A percentile compares a stretch with the other conserved stretches of the same genome.
Conservation (phyloP, 177 flowering plant species). For the Tripterygium wilfordii region DNA sequence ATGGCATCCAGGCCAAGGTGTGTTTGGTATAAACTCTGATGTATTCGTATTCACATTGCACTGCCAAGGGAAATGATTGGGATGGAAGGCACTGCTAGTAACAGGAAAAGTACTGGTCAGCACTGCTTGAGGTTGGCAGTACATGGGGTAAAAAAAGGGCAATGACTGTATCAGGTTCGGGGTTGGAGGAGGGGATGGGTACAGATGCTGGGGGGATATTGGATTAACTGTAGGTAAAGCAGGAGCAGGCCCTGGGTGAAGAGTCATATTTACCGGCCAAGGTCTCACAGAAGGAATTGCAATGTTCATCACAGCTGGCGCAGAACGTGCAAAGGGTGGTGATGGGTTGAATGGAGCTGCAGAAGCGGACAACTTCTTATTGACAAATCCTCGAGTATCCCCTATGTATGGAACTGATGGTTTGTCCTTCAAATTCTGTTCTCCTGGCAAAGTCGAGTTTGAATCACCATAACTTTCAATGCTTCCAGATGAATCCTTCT, state of each 20-base stretch:
- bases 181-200: constrained; percentile 78
- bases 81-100: constrained; percentile 51
- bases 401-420: constrained; percentile 21
- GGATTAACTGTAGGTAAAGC: constrained; percentile 46
- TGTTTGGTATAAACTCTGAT: constrained; percentile 53
- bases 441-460: constrained; percentile 20
- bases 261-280: constrained; percentile 82
- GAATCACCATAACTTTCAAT: constrained; percentile 21
- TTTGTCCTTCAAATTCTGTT: constrained; percentile 43
- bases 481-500: constrained; percentile 19
- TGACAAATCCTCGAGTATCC: constrained; percentile 47
- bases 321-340: constrained; percentile 38
- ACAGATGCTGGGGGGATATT: constrained; percentile 73
- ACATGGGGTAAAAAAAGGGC: constrained; percentile 78
- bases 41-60: constrained; percentile 56
- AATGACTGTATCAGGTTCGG: constrained; percentile 79
- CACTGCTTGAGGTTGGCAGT: constrained; percentile 57
- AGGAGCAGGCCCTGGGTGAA: constrained; percentile 59
- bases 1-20: constrained; percentile 78
- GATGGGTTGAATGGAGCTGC: constrained; percentile 94
- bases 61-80: constrained; percentile 76
- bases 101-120: constrained; percentile 52
- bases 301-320: constrained; percentile 59
- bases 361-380: constrained; percentile 87
- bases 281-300: constrained; percentile 56